Conservation (phyloP, 441 rosid species). For the Populus hybrid region DNA sequence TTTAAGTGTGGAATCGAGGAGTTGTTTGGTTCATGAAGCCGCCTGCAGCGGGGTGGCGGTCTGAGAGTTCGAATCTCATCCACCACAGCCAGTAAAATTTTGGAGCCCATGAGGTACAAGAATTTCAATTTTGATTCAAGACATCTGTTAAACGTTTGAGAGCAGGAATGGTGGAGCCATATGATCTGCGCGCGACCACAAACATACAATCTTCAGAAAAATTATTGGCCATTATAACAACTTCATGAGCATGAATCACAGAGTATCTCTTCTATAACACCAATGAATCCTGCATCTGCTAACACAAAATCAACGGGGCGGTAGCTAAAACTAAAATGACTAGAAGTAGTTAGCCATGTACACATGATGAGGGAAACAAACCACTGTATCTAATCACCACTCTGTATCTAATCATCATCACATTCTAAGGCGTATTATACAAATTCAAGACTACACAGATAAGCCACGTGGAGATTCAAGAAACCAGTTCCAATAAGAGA, state of each 20-base stretch:
- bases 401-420: slow-evolving; percentile 20
- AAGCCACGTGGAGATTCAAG: slow-evolving; percentile 16
- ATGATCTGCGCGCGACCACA: background rate
- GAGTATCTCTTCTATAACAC: slow-evolving; percentile 23
- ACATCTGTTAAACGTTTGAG: no score
- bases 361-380: slow-evolving; percentile 31
- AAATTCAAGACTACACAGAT: slow-evolving; percentile 26
- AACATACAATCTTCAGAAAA: background rate
- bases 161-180: no score
- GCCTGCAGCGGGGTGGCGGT: no score
- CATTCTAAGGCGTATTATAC: slow-evolving; percentile 35
- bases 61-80: no score
- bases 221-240: slow-evolving; percentile 23
- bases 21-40: no score
- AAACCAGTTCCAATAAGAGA: slow-evolving; percentile 13
- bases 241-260: slow-evolving; percentile 36
- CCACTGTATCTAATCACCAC: slow-evolving; percentile 23
- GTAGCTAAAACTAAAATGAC: slow-evolving; percentile 20
- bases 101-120: background rate
- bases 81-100: no score
- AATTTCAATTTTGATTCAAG: no score
- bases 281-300: slow-evolving; percentile 45
- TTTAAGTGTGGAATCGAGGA: background rate
- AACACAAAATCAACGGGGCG: slow-evolving; percentile 14
- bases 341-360: slow-evolving; percentile 42